Base-by-base conservation (phyloP, 2,329 filamentous ascomycete species). In the Aspergillus fumigatus region DNA sequence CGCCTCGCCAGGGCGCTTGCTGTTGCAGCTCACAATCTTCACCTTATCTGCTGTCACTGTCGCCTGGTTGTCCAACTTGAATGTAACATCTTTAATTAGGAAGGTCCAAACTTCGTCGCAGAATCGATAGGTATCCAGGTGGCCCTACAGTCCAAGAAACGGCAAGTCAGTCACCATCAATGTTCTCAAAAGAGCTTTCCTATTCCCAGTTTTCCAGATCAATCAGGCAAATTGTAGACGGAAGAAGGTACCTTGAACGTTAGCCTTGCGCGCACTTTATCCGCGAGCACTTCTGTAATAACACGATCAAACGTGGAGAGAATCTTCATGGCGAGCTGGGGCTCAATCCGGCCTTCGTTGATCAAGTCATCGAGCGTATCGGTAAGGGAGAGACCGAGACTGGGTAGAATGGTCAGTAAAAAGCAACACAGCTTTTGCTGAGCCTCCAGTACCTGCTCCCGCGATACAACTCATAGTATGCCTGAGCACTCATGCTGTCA, bases 21-120 rank as follows among this genome's bases (percentile, higher is more conserved):
- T 92, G 70, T 95, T 96, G 77, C 93, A 97, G 77, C 90, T 95
- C 51, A 99, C 94, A 65, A 99, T 99, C 86, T 97, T 97, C 76
- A 99, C 90, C 74, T 92, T 93, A 71, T 97, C 93, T 21, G 92
- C 92, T 40, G 84, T 79, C 14, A 97, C 86, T 0, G 84, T 84
- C 59, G 86, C 84, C 55, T 84, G 85, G 64, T 88, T 90, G 67
- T 97, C 93, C 79, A 97, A 88, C 79, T 99, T 99, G 80, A 99
- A 97, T n/a, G 88, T 92, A 55, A 97, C 92, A 65, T 97, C 94
- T 77, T 97, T 97, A 77, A 99, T 96, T 57, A 99, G 84, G 75
- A 99, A 99, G 1, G 94, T 99, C 94, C 94, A 99, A 57, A 99
- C 94, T 79, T 99, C 94, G 77, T 99, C 94, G 80, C 94, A 99